Evolutionary conservation across 106 monocot genomes (phyloP).

Genomic region (Vanilla planifolia): DNA sequence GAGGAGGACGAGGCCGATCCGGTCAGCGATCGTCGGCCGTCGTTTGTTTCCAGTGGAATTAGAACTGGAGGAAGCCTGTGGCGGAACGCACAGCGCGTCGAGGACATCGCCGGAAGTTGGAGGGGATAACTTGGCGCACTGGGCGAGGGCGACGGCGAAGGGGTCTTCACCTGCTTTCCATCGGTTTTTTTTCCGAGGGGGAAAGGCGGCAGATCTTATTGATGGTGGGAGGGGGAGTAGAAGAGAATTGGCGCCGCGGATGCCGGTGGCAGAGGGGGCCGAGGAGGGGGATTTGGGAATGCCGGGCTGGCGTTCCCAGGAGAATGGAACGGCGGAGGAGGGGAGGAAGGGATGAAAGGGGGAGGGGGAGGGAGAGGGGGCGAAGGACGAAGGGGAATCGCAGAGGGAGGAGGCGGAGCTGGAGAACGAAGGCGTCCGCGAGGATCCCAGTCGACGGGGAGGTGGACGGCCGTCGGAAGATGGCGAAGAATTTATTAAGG

Average conservation of each 20-base stretch:
- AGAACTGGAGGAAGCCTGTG: background rate
- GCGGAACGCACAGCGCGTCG: background rate
- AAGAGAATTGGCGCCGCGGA: background rate
- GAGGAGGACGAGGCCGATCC: background rate
- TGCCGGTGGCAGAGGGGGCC: background rate
- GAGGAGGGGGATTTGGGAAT: background rate
- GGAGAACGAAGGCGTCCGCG: background rate
- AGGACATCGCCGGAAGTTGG: background rate
- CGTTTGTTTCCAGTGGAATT: background rate
- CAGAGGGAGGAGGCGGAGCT: background rate
- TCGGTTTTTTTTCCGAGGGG: background rate
- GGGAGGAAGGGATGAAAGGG: background rate
- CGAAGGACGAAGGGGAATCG: background rate
- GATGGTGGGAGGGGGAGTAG: background rate
- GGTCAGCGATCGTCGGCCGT: background rate
- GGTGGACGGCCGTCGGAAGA: background rate
- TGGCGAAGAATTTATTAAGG: too few relatives aligned
- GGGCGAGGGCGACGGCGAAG: background rate
- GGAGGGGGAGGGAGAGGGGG: background rate
- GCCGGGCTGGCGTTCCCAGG: slow-evolving; percentile 10
- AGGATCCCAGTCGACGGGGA: background rate
- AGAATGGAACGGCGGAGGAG: slow-evolving; percentile 6
- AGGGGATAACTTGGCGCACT: background rate
- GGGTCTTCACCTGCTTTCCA: background rate
- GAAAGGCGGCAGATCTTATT: background rate